A percentile compares a stretch with the other conserved stretches of the same genome.
These are phyloP conservation scores for Usnea hakonensis DNA, from an alignment of 495 filamentous ascomycete genomes.

Conservation along the genomic window DNA sequence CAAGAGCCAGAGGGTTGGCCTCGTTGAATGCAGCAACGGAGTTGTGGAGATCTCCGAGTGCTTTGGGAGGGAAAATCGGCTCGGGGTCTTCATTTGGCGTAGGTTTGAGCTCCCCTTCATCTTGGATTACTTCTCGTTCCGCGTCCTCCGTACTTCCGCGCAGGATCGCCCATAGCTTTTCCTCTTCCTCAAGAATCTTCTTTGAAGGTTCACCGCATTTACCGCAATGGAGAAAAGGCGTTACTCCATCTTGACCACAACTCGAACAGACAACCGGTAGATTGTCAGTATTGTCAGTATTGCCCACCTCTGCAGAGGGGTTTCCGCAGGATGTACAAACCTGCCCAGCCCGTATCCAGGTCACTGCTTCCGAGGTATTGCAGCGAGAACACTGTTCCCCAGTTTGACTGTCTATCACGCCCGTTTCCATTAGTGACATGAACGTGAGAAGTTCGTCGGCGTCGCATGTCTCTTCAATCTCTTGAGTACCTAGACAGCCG, in stretches of 20 bases:
- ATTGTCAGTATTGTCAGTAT: neutral
- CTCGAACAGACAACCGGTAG: neutral
- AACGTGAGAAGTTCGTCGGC: neutral
- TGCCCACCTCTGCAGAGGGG: slow-evolving; percentile 1
- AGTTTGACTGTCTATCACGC: neutral
- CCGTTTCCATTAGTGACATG: neutral
- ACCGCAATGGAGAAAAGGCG: neutral
- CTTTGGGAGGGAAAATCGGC: neutral
- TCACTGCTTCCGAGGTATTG: neutral
- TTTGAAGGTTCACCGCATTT: neutral
- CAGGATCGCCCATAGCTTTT: neutral
- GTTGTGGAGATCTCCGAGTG: neutral
- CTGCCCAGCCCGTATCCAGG: neutral
- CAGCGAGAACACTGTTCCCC: slow-evolving; percentile 5
- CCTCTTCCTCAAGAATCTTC: neutral
- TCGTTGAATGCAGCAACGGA: neutral
- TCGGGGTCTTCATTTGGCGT: neutral
- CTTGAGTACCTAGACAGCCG: slow-evolving; percentile 13
- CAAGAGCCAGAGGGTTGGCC: neutral
- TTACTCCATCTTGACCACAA: neutral
- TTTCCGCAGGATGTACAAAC: neutral
- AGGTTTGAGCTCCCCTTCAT: neutral
- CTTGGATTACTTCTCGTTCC: neutral
- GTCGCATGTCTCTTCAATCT: neutral
- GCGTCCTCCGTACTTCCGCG: neutral